Conservation (phyloP, 371 early-diverging fungal species). For the Lichtheimia ornata region DNA sequence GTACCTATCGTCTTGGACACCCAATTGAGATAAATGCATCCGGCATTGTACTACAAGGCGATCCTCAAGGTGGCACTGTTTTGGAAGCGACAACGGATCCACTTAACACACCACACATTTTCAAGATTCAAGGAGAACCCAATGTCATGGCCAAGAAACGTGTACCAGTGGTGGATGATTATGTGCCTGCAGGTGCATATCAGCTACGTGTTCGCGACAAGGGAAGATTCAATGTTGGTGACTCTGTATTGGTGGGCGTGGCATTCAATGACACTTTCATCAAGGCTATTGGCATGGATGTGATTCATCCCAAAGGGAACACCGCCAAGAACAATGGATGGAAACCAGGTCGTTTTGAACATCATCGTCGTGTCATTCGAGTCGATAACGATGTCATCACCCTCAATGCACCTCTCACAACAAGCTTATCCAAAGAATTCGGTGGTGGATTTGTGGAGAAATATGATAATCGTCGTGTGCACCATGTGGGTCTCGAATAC, state of each 20-base stretch:
- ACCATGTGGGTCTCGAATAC: conserved; percentile 38
- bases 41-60: conserved; percentile 48
- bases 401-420: conserved; percentile 45
- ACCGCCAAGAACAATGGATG: conserved; percentile 45
- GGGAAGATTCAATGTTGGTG: conserved; percentile 26
- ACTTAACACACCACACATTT: conserved; percentile 6
- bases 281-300: conserved; percentile 49
- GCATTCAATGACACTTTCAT: conserved; percentile 47
- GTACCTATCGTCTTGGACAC: conserved; percentile 33
- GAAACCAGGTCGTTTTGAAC: conserved; percentile 36
- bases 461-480: conserved; percentile 34
- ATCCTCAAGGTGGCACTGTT: conserved; percentile 42
- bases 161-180: conserved; percentile 34
- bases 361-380: conserved; percentile 25
- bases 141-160: conserved; percentile 31
- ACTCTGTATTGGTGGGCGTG: conserved; percentile 39
- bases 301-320: conserved; percentile 43
- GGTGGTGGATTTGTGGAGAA: conserved; percentile 48
- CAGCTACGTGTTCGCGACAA: conserved; percentile 17
- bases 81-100: conserved; percentile 30
- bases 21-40: conserved; percentile 34
- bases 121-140: conserved; percentile 22
- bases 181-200: conserved; percentile 38
- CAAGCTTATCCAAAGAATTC: conserved; percentile 28
- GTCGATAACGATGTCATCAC: conserved; percentile 24